Base-by-base conservation (phyloP, 495 filamentous ascomycete genomes). In the Talaromyces trachyspermus region DNA sequence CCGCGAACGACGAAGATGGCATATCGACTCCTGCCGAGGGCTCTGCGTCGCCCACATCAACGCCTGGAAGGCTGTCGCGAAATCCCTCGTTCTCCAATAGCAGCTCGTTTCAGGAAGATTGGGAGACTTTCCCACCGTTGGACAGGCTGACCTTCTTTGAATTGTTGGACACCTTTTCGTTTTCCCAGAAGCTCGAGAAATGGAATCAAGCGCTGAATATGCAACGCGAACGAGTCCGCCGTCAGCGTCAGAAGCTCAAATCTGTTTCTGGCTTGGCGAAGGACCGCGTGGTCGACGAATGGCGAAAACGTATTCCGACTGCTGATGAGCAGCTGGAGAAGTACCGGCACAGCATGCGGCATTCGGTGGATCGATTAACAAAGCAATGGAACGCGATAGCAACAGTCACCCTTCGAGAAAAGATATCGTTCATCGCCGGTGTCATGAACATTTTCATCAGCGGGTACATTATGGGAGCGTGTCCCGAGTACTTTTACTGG, bases 371-470 rank as follows among this genome's bases (percentile, higher is more conserved):
- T 49, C 81, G 88, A 51, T 70, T 98, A 17, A 82, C 84, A 30
- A 79, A 76, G 39, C 81, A 79, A 57, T 98, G 92, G 92, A 89
- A 84, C 62, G 84, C 94, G 61, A 83, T 86, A 27, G 88, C 86
- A 53, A 80, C 79, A 4, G 88, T 97, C 51, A 95, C 90, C 0
- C 61, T 86, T 25, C 82, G 90, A 33, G 94, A 98, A 74, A 98
- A 98, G 73, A 68, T 90, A 18, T 89, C 92, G 10, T 98, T 98
- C 68, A 95, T 98, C 46, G 86, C 84, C 35, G 92, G 88, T 56
- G 90, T 96, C 39, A 80, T 95, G 63, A 98, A 97, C 60, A 87
- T 98, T 60, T 95, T 97, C 65, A 82, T 96, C 57, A 94, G 88
- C 51, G 94, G 90, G 36, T 95, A 95, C 60, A 69, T 98, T 41